A percentile compares a stretch with the other conserved stretches of the same genome.
Evolutionary conservation across 495 filamentous ascomycete species (phyloP).

Genomic region (Podospora pseudopauciseta): DNA sequence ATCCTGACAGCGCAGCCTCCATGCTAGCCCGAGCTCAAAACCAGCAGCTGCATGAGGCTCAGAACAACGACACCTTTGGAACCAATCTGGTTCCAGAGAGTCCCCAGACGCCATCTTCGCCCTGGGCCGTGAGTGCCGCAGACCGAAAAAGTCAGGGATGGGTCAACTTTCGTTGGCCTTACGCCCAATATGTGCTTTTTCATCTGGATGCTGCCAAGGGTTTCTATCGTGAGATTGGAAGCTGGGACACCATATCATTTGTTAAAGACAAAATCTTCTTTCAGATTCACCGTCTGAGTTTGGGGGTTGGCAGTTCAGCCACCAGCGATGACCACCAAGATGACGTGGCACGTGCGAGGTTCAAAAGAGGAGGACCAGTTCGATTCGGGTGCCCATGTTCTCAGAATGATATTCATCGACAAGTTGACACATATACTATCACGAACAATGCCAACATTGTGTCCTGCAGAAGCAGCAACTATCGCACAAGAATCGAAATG

Average conservation of each 20-base stretch:
- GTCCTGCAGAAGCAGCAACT: slow-evolving; percentile 11
- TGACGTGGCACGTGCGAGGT: slow-evolving; percentile 1
- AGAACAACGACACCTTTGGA: slow-evolving; percentile 14
- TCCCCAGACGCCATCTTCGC: background rate
- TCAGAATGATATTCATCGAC: background rate
- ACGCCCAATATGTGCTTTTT: slow-evolving; percentile 16
- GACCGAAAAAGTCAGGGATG: slow-evolving; percentile 18
- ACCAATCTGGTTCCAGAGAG: slow-evolving; percentile 1
- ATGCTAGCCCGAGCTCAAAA: slow-evolving; percentile 18
- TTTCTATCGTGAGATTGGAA: slow-evolving; percentile 8
- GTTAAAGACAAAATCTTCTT: slow-evolving; percentile 11
- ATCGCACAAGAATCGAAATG: slow-evolving; percentile 11
- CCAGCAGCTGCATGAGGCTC: slow-evolving; percentile 1
- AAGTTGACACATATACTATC: slow-evolving; percentile 8
- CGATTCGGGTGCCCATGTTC: slow-evolving; percentile 21
- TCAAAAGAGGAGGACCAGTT: slow-evolving; percentile 13
- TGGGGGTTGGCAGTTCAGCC: slow-evolving; percentile 14
- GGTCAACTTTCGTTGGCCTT: slow-evolving; percentile 23
- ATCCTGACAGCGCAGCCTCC: slow-evolving; percentile 16
- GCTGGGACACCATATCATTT: slow-evolving; percentile 18
- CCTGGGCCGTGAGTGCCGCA: slow-evolving; percentile 8
- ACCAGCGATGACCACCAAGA: slow-evolving; percentile 4
- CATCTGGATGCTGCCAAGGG: background rate
- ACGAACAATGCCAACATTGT: background rate
- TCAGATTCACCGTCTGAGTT: slow-evolving; percentile 18